Evolutionary conservation across 2,329 filamentous ascomycete species (phyloP).

Genomic region (Aspergillus luchuensis): DNA sequence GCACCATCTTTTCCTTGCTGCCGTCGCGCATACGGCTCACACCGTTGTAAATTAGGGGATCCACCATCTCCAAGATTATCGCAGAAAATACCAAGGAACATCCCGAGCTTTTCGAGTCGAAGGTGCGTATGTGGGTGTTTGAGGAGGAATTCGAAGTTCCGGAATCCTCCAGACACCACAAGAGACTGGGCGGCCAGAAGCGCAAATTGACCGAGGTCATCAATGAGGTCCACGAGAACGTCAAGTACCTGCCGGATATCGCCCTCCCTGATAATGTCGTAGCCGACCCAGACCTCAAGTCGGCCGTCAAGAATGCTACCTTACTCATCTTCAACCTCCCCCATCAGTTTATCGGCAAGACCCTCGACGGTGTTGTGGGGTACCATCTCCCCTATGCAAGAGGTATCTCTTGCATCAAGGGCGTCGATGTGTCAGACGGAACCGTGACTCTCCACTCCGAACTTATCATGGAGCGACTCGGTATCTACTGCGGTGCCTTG

Average conservation of each 20-base stretch:
- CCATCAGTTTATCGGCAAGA: slow-evolving; percentile 58
- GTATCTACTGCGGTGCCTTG: slow-evolving; percentile 90
- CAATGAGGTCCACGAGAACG: slow-evolving; percentile 88
- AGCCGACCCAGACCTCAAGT: slow-evolving; percentile 44
- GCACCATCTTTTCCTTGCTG: slow-evolving; percentile 17
- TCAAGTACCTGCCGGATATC: slow-evolving; percentile 90
- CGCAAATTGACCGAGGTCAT: slow-evolving; percentile 87
- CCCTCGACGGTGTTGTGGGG: slow-evolving; percentile 71
- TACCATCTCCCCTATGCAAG: slow-evolving; percentile 84
- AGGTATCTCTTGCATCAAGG: slow-evolving; percentile 93
- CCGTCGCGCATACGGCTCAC: background rate
- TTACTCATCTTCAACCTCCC: slow-evolving; percentile 94
- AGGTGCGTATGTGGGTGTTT: slow-evolving; percentile 41
- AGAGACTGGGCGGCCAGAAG: slow-evolving; percentile 61
- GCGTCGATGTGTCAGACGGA: slow-evolving; percentile 81
- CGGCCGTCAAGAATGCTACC: slow-evolving; percentile 75
- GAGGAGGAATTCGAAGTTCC: slow-evolving; percentile 82
- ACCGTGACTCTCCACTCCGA: slow-evolving; percentile 85
- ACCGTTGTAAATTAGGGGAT: slow-evolving; percentile 65
- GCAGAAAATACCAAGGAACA: slow-evolving; percentile 81
- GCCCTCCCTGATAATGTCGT: slow-evolving; percentile 69
- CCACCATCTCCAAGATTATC: slow-evolving; percentile 91
- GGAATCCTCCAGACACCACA: slow-evolving; percentile 69
- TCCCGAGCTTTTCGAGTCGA: slow-evolving; percentile 74
- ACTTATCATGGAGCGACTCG: slow-evolving; percentile 80